Evolutionary conservation across 495 filamentous ascomycete genomes (phyloP), one percentile per base, ranked within the genome.

Genomic region (Trichoderma erinaceum): DNA sequence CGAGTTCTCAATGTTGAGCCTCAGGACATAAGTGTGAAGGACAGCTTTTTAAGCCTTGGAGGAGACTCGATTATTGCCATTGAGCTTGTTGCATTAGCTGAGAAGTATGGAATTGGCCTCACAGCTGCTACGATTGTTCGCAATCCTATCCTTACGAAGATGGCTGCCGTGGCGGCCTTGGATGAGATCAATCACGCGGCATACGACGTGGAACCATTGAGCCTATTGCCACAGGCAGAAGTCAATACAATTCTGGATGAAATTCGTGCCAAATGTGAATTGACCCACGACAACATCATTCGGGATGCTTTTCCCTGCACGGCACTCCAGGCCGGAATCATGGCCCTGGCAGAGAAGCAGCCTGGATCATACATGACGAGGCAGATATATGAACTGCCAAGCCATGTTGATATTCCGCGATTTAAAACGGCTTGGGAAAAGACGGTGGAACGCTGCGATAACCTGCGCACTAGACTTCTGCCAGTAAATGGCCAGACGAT

Each of bases 401-500:
- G 13, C 0, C 21, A 72, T 10, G 68, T 84, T 12, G 80, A 86
- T 67, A 12, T 80, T 23, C 67, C 72, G 5, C 75, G 71, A 12
- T 81, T 87, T 70, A 75, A 77, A 68, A 66, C 67, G 4, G 81
- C 84, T 13, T 87, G 85, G 85, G 70, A 81, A 64, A 72, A 71
- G 8, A 83, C 87, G n/a, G 76, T 85, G 18, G 73, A 82, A 1
- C 74, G 81, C 8, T 81, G 83, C 69, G 84, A 88, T 50, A 89
- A 90, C 68, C 82, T 92, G 8, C 82, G 90, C 43, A 92, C 89
- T 13, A 82, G 84, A 5, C 91, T 93, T 71, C 77, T 85, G 16
- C 67, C 61, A 0, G 61, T 46, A 8, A 43, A 43, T 0, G 56
- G 61, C 0, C 69, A 70, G 0, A 72, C 72, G 13, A 18, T 74